phyloP scores from a whole-genome alignment of 148 eudicot genomes.

The Cornus controversa region DNA sequence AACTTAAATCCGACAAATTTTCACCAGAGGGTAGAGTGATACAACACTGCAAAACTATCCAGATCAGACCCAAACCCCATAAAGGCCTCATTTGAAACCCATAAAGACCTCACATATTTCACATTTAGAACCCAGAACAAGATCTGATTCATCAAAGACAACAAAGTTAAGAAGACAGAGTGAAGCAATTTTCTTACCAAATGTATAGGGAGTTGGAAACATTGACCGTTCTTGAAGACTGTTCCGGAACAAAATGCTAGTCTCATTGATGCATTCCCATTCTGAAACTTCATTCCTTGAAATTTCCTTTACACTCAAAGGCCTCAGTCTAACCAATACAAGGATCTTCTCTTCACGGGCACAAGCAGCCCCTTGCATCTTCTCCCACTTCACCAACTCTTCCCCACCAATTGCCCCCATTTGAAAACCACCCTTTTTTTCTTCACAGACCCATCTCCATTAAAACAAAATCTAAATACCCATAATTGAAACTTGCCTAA shows the following conservation, averaged over 20 bases:
- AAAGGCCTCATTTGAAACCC: not conserved
- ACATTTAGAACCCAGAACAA: not conserved
- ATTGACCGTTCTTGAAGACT: constrained; percentile 96
- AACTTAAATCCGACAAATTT: not conserved
- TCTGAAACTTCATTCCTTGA: constrained; percentile 73
- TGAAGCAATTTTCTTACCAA: constrained; percentile 46
- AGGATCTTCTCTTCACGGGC: constrained; percentile 81
- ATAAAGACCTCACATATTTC: not conserved
- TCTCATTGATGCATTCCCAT: constrained; percentile 94
- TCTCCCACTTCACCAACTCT: constrained; percentile 63
- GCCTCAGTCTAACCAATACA: constrained; percentile 90
- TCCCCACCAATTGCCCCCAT: constrained; percentile 73
- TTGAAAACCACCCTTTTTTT: constrained; percentile 13
- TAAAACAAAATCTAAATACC: constrained; percentile 16
- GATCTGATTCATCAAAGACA: not conserved
- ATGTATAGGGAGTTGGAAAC: constrained; percentile 83
- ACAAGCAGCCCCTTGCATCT: constrained; percentile 40
- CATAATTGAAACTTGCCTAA: constrained; percentile 8
- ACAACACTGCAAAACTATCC: not conserved
- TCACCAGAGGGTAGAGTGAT: not conserved
- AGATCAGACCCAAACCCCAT: not conserved
- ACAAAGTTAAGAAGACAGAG: not conserved
- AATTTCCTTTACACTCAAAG: constrained; percentile 80
- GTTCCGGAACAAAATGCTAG: constrained; percentile 77
- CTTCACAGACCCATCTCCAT: constrained; percentile 18